Percentiles rank a stretch among this genome's conserved stretches.
phyloP scores from a whole-genome alignment of 495 filamentous ascomycete genomes.

The Lophium mytilinum region DNA sequence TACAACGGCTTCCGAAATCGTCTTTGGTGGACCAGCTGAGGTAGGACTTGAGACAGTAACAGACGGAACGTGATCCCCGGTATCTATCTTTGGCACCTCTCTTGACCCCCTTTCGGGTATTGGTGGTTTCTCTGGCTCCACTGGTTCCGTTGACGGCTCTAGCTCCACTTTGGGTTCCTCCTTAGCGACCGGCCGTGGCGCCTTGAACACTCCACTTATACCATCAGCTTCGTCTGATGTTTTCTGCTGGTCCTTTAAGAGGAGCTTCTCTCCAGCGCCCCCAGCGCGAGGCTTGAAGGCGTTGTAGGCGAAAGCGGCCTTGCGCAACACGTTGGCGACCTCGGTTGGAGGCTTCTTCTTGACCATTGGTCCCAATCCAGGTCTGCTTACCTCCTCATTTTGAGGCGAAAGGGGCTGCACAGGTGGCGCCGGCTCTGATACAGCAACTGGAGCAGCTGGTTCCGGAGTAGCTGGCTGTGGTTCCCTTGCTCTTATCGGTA shows the following conservation, averaged over 20 bases:
- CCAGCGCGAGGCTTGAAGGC: slow-evolving; percentile 80
- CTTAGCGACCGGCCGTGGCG: slow-evolving; percentile 29
- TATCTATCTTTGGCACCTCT: slow-evolving; percentile 14
- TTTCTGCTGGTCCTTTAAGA: slow-evolving; percentile 47
- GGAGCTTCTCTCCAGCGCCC: slow-evolving; percentile 67
- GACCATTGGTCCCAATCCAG: slow-evolving; percentile 85
- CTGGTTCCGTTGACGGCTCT: slow-evolving; percentile 13
- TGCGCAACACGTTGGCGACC: slow-evolving; percentile 69
- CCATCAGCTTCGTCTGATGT: slow-evolving; percentile 62
- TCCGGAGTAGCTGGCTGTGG: background rate
- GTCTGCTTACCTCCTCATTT: slow-evolving; percentile 53
- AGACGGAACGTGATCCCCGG: slow-evolving; percentile 24
- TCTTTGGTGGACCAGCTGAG: slow-evolving; percentile 5
- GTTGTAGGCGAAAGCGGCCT: slow-evolving; percentile 71
- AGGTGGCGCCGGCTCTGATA: slow-evolving; percentile 1
- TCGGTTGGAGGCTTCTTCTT: slow-evolving; percentile 65
- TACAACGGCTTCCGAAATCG: slow-evolving; percentile 3
- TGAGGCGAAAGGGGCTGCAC: background rate
- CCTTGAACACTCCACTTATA: slow-evolving; percentile 77
- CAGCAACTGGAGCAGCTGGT: background rate
- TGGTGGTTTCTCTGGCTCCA: background rate
- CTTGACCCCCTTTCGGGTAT: slow-evolving; percentile 11
- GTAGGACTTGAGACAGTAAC: slow-evolving; percentile 30
- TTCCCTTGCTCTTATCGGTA: background rate
- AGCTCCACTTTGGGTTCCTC: slow-evolving; percentile 18